These are phyloP conservation scores for Carpinus fangiana DNA, from an alignment of 306 rosid genomes.

Conservation along the genomic window DNA sequence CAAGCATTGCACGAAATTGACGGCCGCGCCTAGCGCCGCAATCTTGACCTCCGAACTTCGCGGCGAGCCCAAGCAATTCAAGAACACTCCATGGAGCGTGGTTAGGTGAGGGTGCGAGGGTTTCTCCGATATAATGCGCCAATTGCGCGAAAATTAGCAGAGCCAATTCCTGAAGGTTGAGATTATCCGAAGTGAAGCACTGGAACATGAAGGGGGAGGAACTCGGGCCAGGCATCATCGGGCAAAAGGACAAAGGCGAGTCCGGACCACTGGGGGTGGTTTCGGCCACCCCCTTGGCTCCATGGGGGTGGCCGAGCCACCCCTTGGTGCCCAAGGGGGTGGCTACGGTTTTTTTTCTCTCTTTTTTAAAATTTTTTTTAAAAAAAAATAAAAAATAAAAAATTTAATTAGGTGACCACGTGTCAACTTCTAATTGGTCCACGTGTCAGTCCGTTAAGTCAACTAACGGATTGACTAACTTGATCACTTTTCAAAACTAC, in stretches of 20 bases:
- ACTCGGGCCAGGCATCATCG: conserved; percentile 60
- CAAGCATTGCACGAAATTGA: conserved; percentile 61
- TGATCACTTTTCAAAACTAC: no score
- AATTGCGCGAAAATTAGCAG: conserved; percentile 56
- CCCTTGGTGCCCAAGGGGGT: no score
- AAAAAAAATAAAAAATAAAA: no score
- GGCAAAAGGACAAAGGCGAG: conserved; percentile 53
- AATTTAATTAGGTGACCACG: no score
- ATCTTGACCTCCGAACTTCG: conserved; percentile 49
- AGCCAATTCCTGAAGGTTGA: conserved; percentile 48
- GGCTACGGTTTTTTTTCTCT: no score
- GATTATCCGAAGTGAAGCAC: conserved; percentile 52
- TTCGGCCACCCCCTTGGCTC: no score
- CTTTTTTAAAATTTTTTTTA: no score
- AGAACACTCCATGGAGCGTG: conserved; percentile 53
- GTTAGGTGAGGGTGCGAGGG: conserved; percentile 53
- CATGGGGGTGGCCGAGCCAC: no score
- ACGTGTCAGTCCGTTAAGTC: no score
- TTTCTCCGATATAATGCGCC: conserved; percentile 56
- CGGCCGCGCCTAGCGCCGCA: conserved; percentile 53
- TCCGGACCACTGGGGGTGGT: no score
- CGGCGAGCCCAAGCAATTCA: conserved; percentile 39
- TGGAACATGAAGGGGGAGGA: conserved; percentile 63
- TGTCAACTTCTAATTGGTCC: no score
- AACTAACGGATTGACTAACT: no score